Evolutionary conservation across 2,329 filamentous ascomycete species (phyloP).

Genomic region (Neofusicoccum sp.): DNA sequence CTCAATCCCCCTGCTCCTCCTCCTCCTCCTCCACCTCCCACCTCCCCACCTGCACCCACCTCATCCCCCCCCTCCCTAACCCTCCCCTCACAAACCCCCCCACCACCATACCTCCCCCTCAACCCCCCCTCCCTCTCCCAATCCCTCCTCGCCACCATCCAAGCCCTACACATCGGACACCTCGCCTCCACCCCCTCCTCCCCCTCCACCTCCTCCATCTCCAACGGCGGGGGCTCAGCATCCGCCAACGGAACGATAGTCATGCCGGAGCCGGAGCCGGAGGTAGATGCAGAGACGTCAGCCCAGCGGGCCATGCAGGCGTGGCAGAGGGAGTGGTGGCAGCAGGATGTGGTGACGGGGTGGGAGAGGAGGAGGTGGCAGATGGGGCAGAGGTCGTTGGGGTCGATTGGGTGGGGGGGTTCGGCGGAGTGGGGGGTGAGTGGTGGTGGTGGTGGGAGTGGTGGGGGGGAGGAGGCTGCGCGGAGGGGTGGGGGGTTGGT

Average conservation of each 20-base stretch:
- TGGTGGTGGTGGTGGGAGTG: too few species aligned
- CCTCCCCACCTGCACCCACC: too few species aligned
- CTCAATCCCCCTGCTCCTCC: constrained; percentile 22
- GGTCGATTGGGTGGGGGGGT: constrained; percentile 24
- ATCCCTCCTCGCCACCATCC: constrained; percentile 36
- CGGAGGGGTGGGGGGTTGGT: too few species aligned
- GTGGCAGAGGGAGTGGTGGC: constrained; percentile 42
- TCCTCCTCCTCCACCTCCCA: constrained; percentile 26
- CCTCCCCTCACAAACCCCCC: constrained; percentile 33
- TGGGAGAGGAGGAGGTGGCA: constrained; percentile 45
- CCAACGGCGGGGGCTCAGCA: constrained; percentile 27
- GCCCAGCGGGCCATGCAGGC: constrained; percentile 50
- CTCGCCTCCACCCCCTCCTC: constrained; percentile 34
- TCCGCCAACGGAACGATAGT: constrained; percentile 41
- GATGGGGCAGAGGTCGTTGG: constrained; percentile 47
- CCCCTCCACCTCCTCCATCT: constrained; percentile 23
- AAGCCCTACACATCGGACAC: constrained; percentile 48
- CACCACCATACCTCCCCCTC: constrained; percentile 34
- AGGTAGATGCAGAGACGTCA: constrained; percentile 38
- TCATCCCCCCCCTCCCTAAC: constrained; percentile 20
- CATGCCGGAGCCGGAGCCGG: constrained; percentile 28
- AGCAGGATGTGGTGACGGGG: constrained; percentile 44
- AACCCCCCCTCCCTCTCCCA: constrained; percentile 28
- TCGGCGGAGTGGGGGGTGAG: too few species aligned
- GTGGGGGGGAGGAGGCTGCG: too few species aligned